Evolutionary conservation across 805 yeast genomes (phyloP), one percentile per base, ranked within the genome.

Genomic region (Debaryomyces prosopidis): DNA sequence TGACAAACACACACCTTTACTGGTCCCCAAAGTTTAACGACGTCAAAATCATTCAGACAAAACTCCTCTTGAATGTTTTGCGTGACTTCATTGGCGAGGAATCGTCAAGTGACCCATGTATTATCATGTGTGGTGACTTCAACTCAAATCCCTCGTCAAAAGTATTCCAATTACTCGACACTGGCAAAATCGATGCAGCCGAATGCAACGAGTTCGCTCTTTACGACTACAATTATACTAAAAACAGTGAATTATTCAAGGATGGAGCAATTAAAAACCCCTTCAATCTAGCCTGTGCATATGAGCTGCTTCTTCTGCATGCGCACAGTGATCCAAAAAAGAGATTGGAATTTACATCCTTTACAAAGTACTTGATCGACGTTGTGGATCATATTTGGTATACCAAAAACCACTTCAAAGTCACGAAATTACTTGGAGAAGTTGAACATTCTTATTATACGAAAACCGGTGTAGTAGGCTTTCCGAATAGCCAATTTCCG

Each of bases 11-110:
- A 0, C 99, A 94, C 75, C 80, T 94, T 63, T 97, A 92, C 65
- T 94, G 99, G 98, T 97, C 94, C 71, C 99, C 99, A 3, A 89
- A 87, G 40, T 88, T 84, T 62, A 88, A 89, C 62, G 99, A 94
- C 68, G 99, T 94, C 46, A 94, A 94, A 66, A 82, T 97, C 3
- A 85, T 94, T 69, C 99, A 94, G 71, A 92, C 87, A 44, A 97
- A 96, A 35, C 85, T 94, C 26, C 71, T 94, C 51, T 69, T 94
- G 57, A 97, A 92, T 57, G 96, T 92, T 66, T 67, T 95, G 59
- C 94, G 88, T 60, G 69, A 69, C 5, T 65, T 88, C 40, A 68
- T 83, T 34, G 81, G 80, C 35, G 65, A 71, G 27, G 81, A 77
- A 27, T 82, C 77, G 14, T 54, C 77, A 36, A 80, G 78, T 63